These are phyloP conservation scores for Phytophthora pistaciae DNA, from an alignment of 352 stramenopile species.

Conservation along the genomic window DNA sequence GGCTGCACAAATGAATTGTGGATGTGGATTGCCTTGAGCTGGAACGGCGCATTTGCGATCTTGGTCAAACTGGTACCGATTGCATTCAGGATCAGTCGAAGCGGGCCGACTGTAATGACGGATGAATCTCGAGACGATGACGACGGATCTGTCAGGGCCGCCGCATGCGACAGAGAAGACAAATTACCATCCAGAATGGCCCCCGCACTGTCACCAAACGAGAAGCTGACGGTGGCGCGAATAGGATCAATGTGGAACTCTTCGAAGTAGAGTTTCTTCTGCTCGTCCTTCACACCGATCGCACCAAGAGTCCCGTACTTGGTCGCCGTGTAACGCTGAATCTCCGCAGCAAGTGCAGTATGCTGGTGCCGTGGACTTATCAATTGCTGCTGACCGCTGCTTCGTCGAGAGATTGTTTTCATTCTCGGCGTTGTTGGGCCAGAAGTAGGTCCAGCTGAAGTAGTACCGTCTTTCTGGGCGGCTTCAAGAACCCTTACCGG, in stretches of 20 bases:
- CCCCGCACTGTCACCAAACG: constrained; percentile 73
- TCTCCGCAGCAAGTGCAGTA: constrained; percentile 42
- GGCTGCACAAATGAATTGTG: constrained; percentile 88
- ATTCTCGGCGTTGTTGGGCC: constrained; percentile 42
- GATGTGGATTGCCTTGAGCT: constrained; percentile 79
- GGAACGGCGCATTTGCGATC: constrained; percentile 90
- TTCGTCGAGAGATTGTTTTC: constrained; percentile 38
- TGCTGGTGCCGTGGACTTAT: constrained; percentile 33
- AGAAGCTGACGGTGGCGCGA: constrained; percentile 85
- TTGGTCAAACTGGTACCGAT: constrained; percentile 90
- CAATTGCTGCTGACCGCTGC: constrained; percentile 24
- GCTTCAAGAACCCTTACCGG: constrained; percentile 77
- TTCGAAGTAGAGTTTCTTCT: constrained; percentile 92
- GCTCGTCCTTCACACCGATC: constrained; percentile 59
- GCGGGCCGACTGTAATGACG: constrained; percentile 72
- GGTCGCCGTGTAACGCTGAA: constrained; percentile 38
- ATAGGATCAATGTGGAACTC: constrained; percentile 90
- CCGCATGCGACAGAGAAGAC: constrained; percentile 40
- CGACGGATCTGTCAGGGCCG: constrained; percentile 36
- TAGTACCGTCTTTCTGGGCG: constrained; percentile 69
- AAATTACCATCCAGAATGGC: constrained; percentile 73
- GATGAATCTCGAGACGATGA: constrained; percentile 45
- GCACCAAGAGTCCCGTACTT: constrained; percentile 41
- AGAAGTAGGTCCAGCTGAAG: constrained; percentile 47
- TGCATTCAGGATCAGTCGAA: constrained; percentile 87